Base-by-base conservation (phyloP, 768 basidiomycete genomes). In the Suillus tomentosus region DNA sequence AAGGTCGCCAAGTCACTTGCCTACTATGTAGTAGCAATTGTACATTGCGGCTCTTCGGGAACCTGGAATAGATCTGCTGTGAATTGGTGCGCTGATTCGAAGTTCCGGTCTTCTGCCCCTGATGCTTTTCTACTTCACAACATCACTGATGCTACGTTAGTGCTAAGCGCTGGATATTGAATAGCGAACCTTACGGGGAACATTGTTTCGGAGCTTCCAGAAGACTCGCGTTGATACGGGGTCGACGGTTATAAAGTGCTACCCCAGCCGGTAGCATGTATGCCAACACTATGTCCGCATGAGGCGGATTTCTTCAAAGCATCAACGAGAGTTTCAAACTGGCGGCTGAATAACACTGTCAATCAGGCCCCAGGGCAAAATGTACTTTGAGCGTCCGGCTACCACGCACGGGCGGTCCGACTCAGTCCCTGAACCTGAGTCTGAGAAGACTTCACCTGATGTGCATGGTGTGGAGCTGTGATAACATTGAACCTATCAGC, bases 261-360 rank as follows among this genome's bases (percentile, higher is more conserved):
- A 54, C 53, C 17, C 10, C 31, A n/a, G 19, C 53, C 19, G 34
- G 53, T 54, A 36, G 34, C 27, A 31, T 27, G 14, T 51, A 4
- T 27, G 14, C 51, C 10, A 53, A 53, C 5, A 10, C 51, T 7
- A 15, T 24, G 31, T 31, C 31, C 24, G 10, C 31, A 10, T 31
- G 31, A 36, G 5, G 2, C 53, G 10, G 40, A 40, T 24, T 11
- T 42, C 24, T 24, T 40, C 56, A 39, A 31, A 31, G 47, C 2
- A 54, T 58, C 40, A 42, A 5, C 57, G 53, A 19, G 19, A 54
- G 53, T 40, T 42, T 58, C 56, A 57, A 17, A 57, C 11, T 27
- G 27, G 15, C 14, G n/a, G 22, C 14, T 37, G 14, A 15, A 19
- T 53, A 10, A 2, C 10, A 31, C 17, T 4, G 27, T 19, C 15